Conservation (phyloP, 805 yeast genomes). For the Kuraishia hungarica region DNA sequence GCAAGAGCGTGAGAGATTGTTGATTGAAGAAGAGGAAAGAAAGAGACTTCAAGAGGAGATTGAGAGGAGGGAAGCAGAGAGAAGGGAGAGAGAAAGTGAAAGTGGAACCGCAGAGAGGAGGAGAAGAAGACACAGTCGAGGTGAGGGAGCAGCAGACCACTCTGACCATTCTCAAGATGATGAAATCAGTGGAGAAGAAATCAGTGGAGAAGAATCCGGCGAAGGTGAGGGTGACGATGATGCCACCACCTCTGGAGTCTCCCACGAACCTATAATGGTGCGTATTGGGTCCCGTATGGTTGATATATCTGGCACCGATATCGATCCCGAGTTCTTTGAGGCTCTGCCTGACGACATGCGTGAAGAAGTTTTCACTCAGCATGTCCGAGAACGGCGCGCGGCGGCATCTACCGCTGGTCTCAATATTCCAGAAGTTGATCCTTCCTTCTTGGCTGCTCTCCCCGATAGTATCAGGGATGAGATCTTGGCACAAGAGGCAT, state of each 20-base stretch:
- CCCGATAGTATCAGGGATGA: constrained; percentile 62
- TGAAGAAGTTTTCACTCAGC: constrained; percentile 85
- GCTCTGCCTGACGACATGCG: constrained; percentile 92
- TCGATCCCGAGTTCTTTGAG: constrained; percentile 83
- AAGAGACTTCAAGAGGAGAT: constrained; percentile 18
- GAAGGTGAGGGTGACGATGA: no score
- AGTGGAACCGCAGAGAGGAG: constrained; percentile 8
- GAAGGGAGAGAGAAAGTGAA: constrained; percentile 16
- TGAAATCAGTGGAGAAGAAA: constrained; percentile 5
- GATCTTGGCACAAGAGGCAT: constrained; percentile 48
- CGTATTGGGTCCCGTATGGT: constrained; percentile 70
- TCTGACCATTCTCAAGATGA: no score
- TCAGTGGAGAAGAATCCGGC: no score
- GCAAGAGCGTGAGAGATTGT: constrained; percentile 6
- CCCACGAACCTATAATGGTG: constrained; percentile 49
- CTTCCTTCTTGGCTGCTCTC: constrained; percentile 71
- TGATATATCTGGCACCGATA: constrained; percentile 83
- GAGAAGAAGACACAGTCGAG: no score
- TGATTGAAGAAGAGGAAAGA: constrained; percentile 18
- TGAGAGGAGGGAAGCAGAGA: constrained; percentile 20
- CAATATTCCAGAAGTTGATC: constrained; percentile 59
- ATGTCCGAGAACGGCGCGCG: constrained; percentile 65
- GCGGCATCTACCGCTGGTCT: constrained; percentile 34
- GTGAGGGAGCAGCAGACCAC: no score
- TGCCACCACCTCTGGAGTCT: background rate